Base-by-base conservation (phyloP, 2,329 filamentous ascomycete genomes). In the Fusarium sp. region DNA sequence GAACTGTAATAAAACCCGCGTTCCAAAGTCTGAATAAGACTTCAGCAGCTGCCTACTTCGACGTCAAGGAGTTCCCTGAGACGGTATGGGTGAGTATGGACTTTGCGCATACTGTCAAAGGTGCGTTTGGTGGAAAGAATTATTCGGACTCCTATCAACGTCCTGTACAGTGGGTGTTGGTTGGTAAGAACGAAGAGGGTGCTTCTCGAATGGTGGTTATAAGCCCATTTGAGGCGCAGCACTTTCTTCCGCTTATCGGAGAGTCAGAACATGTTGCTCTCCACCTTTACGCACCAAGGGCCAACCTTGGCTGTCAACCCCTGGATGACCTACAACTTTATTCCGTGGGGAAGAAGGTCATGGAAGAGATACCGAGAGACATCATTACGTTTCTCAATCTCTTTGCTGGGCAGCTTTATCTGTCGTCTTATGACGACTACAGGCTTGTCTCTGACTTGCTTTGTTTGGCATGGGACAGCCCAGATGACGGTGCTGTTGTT, bases 341-440 rank as follows among this genome's bases (percentile, higher is more conserved):
- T 57, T 59, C 49, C 0, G n/a, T 80, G 1, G 35, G 48, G 17
- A 45, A 42, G 5, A 5, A 28, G 5, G 13, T 3, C 6, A 6
- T 14, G 0, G 39, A 61, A 5, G 20, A 15, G 0, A 20, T 55
- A 69, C 80, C 7, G 72, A 81, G 10, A 45, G 62, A 44, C 77
- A 81, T 88, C 0, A 78, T 82, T 0, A 80, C 84, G 1, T 84
- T 89, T 63, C 84, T 94, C 0, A 91, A 92, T 48, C 80, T 94
- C 0, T 94, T 94, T 62, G 84, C 92, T 0, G 92, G 92, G 0
- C 90, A 92, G 62, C 83, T 94, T 0, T 94, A 94, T 73, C 82
- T 94, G 15, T 79, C 78, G 0, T 85, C 83, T 0, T 88, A 85
- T 48, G 66, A 81, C 0, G 87, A 93, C 60, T 94, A 94, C 69